Percentiles rank a stretch among this genome's conserved stretches.
These are phyloP conservation scores for Grammothele lineata DNA, from an alignment of 768 basidiomycete species.

Conservation along the genomic window DNA sequence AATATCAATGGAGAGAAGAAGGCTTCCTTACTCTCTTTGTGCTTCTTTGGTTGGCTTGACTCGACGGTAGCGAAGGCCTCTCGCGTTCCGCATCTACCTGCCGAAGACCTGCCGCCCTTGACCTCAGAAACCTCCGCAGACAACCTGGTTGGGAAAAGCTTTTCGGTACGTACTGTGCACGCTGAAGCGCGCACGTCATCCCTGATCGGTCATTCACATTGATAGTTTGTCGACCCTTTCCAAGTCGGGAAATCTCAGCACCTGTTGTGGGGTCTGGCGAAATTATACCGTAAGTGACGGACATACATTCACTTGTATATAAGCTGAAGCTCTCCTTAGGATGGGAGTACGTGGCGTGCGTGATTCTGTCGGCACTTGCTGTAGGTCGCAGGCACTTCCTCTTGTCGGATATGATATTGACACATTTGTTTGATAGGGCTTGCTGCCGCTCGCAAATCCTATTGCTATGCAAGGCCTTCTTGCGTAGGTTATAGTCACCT, in stretches of 20 bases:
- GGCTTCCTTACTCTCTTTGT: conserved; percentile 22
- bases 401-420: too few relatives aligned
- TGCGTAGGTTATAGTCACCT: too few relatives aligned
- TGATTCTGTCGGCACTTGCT: too few relatives aligned
- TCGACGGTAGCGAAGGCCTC: conserved; percentile 39
- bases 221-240: conserved; percentile 33
- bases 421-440: neutral
- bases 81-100: conserved; percentile 36
- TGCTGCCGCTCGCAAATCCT: conserved; percentile 23
- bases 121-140: conserved; percentile 38
- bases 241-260: conserved; percentile 24
- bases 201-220: conserved; percentile 18
- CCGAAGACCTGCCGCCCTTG: conserved; percentile 39
- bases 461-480: conserved; percentile 30
- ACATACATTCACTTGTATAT: too few relatives aligned
- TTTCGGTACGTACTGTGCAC: conserved; percentile 24
- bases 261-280: conserved; percentile 25
- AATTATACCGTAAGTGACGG: conserved; percentile 18
- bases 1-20: conserved; percentile 23
- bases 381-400: too few relatives aligned
- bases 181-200: too few relatives aligned
- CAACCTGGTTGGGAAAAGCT: conserved; percentile 26
- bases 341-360: conserved; percentile 5
- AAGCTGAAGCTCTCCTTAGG: too few relatives aligned
- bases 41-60: conserved; percentile 50